These are phyloP conservation scores for Dactylellina leptospora DNA, from an alignment of 2,329 filamentous ascomycete genomes.

Conservation along the genomic window DNA sequence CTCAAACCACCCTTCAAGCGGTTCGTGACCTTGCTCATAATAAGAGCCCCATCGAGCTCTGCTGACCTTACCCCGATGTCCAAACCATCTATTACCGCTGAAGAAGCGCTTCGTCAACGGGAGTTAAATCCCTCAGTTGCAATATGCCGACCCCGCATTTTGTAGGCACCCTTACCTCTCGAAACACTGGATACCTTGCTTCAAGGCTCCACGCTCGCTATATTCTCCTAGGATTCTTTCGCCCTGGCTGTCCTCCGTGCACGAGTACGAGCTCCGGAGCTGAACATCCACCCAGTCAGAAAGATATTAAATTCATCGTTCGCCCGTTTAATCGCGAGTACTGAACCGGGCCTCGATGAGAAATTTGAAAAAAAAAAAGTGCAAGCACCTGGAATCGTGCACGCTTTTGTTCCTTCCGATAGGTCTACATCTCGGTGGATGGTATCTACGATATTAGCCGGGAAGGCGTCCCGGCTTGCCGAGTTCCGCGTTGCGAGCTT, in stretches of 20 bases:
- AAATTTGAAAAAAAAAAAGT: slow-evolving; percentile 18
- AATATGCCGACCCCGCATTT: slow-evolving; percentile 52
- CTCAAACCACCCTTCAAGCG: slow-evolving; percentile 17
- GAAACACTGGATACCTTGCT: slow-evolving; percentile 32
- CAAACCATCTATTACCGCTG: not conserved
- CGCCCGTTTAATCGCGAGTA: slow-evolving; percentile 22
- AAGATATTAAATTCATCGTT: not conserved
- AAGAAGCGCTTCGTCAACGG: slow-evolving; percentile 15
- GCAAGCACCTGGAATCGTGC: slow-evolving; percentile 30
- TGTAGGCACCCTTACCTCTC: slow-evolving; percentile 43
- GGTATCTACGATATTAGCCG: slow-evolving; percentile 45
- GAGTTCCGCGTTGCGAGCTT: slow-evolving; percentile 48
- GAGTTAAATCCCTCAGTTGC: slow-evolving; percentile 53
- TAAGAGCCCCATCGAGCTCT: slow-evolving; percentile 36
- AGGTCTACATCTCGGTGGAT: slow-evolving; percentile 12
- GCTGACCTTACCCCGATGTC: slow-evolving; percentile 13
- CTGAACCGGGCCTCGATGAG: slow-evolving; percentile 1
- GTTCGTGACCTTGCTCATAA: slow-evolving; percentile 30
- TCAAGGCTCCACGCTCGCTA: slow-evolving; percentile 29
- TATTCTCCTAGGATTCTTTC: slow-evolving; percentile 20
- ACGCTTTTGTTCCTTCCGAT: slow-evolving; percentile 13
- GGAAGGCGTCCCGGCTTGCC: slow-evolving; percentile 53
- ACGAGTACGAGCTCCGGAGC: slow-evolving; percentile 48
- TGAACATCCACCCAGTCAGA: slow-evolving; percentile 33
- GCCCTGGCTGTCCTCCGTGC: slow-evolving; percentile 37